Evolutionary conservation across 441 rosid species (phyloP).

Genomic region (Pelargonium australe): DNA sequence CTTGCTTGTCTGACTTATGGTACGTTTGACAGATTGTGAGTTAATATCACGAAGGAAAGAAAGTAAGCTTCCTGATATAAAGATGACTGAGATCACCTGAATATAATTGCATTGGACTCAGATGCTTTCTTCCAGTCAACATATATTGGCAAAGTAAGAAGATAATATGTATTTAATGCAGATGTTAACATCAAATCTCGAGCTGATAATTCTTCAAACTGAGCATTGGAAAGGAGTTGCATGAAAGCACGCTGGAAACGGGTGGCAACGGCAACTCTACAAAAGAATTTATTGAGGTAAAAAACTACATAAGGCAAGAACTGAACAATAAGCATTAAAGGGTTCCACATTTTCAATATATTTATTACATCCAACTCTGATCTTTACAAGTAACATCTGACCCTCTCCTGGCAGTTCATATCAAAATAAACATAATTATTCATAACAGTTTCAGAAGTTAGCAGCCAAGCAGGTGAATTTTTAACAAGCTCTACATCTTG

Average conservation of each 20-base stretch:
- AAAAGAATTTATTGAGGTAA: constrained; percentile 18
- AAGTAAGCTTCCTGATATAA: background rate
- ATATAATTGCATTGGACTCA: constrained; percentile 82
- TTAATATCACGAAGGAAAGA: background rate
- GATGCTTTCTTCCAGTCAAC: constrained; percentile 92
- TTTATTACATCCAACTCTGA: background rate
- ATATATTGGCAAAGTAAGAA: constrained; percentile 79
- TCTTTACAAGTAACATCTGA: background rate
- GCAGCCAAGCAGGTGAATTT: background rate
- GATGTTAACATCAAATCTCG: constrained; percentile 80
- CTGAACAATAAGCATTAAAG: background rate
- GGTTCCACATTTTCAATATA: background rate
- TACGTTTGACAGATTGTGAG: background rate
- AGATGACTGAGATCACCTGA: constrained; percentile 42
- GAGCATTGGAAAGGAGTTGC: constrained; percentile 83
- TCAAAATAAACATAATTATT: background rate
- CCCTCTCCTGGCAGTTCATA: background rate
- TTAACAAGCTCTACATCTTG: background rate
- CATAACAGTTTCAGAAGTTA: background rate
- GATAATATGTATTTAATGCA: constrained; percentile 84
- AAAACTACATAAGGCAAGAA: constrained; percentile 17
- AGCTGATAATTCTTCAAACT: constrained; percentile 87
- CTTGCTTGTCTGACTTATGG: background rate
- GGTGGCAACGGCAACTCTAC: constrained; percentile 69
- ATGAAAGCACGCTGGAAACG: constrained; percentile 89